These are phyloP conservation scores for Zychaea mexicana DNA, from an alignment of 371 early-diverging fungal species.

Conservation along the genomic window DNA sequence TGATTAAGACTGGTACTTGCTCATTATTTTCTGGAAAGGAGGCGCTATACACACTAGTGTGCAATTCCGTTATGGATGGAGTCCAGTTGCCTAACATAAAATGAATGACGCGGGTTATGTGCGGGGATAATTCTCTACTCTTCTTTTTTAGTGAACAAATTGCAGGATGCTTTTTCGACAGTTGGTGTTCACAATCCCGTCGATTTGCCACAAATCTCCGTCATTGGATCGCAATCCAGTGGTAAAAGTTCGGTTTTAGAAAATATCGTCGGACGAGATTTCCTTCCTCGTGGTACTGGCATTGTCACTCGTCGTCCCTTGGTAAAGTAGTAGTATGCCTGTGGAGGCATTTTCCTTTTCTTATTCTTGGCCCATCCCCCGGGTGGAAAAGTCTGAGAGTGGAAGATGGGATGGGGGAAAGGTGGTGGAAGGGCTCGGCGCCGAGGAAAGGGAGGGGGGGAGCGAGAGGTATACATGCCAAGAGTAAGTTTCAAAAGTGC, in stretches of 20 bases:
- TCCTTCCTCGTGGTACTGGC: slow-evolving; percentile 96
- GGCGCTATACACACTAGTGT: no score
- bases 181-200: slow-evolving; percentile 96
- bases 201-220: slow-evolving; percentile 98
- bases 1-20: slow-evolving; percentile 28
- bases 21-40: neutral
- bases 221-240: slow-evolving; percentile 96
- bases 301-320: slow-evolving; percentile 96
- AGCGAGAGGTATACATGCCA: no score
- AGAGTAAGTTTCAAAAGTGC: no score
- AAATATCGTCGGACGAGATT: slow-evolving; percentile 98
- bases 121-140: neutral
- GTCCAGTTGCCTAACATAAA: no score
- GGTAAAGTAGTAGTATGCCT: slow-evolving; percentile 51
- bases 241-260: slow-evolving; percentile 99
- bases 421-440: no score
- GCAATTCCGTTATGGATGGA: no score
- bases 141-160: slow-evolving; percentile 72
- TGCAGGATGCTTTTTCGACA: slow-evolving; percentile 97
- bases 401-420: no score
- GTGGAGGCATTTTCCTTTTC: neutral
- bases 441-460: no score
- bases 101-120: no score
- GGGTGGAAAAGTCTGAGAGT: no score
- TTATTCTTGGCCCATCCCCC: neutral